These are phyloP conservation scores for Xylariales sp. DNA, from an alignment of 2,329 filamentous ascomycete species.

Conservation along the genomic window DNA sequence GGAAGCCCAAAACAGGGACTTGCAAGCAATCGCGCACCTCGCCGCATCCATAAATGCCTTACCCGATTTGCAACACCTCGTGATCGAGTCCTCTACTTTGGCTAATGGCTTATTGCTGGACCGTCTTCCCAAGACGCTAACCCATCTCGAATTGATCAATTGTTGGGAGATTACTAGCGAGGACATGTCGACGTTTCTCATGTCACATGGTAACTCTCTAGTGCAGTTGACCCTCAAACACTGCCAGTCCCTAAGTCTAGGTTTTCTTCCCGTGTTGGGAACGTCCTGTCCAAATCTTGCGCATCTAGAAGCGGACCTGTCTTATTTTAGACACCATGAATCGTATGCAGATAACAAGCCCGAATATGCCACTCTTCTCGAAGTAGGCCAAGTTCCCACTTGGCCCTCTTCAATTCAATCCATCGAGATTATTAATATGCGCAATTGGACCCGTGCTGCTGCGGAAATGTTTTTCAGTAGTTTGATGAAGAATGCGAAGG, in stretches of 20 bases:
- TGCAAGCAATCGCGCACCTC: conserved; percentile 49
- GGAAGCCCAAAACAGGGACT: conserved; percentile 49
- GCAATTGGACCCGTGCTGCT: conserved; percentile 76
- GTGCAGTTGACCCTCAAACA: conserved; percentile 77
- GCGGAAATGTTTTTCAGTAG: conserved; percentile 84
- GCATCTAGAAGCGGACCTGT: conserved; percentile 79
- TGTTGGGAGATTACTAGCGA: conserved; percentile 80
- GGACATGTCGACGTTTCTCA: conserved; percentile 73
- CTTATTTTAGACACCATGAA: conserved; percentile 77
- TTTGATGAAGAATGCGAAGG: conserved; percentile 75
- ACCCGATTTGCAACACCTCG: conserved; percentile 72
- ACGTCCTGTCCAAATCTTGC: conserved; percentile 76
- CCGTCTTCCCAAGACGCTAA: conserved; percentile 73
- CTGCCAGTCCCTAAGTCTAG: conserved; percentile 81
- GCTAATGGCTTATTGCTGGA: conserved; percentile 76
- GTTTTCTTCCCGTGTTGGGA: conserved; percentile 76
- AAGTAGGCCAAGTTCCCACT: conserved; percentile 71
- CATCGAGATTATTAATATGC: conserved; percentile 81
- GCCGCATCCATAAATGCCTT: conserved; percentile 65
- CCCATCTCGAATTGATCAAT: conserved; percentile 78
- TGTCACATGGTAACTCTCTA: conserved; percentile 74
- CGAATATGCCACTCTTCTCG: conserved; percentile 76
- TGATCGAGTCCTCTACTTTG: conserved; percentile 80
- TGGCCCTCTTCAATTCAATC: conserved; percentile 81
- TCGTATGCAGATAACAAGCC: conserved; percentile 79